Evolutionary conservation across 2,329 filamentous ascomycete species (phyloP).

Genomic region (Microsporum ferrugineum): DNA sequence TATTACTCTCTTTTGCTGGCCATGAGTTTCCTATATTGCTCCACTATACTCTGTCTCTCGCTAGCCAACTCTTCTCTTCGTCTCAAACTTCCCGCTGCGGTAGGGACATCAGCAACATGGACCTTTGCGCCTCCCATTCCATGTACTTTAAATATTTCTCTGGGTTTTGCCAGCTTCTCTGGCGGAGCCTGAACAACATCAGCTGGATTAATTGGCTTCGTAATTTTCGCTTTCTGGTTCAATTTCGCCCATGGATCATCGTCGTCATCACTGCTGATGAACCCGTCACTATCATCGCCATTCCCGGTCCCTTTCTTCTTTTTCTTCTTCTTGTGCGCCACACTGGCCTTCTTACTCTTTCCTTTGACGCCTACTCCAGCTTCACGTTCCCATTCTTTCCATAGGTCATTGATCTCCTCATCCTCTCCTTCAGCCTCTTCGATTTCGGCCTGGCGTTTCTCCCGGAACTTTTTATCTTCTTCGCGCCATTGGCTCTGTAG

Average conservation of each 20-base stretch:
- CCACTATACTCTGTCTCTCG: constrained; percentile 58
- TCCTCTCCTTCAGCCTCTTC: constrained; percentile 53
- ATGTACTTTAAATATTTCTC: constrained; percentile 54
- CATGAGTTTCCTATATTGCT: constrained; percentile 62
- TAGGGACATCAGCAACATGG: constrained; percentile 57
- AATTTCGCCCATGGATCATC: constrained; percentile 70
- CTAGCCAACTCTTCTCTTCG: constrained; percentile 61
- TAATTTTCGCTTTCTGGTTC: constrained; percentile 46
- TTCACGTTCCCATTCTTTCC: constrained; percentile 51
- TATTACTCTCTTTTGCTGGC: constrained; percentile 35
- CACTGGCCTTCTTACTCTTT: constrained; percentile 50
- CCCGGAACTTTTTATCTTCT: constrained; percentile 47
- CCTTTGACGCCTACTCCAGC: constrained; percentile 41
- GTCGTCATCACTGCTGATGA: constrained; percentile 38
- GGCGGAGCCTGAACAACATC: constrained; percentile 64
- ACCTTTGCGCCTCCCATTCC: constrained; percentile 48
- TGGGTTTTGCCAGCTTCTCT: constrained; percentile 51
- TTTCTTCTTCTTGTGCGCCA: constrained; percentile 45
- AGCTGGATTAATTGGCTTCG: constrained; percentile 28
- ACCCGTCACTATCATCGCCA: constrained; percentile 26
- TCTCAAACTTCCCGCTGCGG: constrained; percentile 57
- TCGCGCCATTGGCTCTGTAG: constrained; percentile 49
- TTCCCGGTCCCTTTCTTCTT: constrained; percentile 31
- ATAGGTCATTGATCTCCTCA: constrained; percentile 52
- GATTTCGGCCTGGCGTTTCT: constrained; percentile 66